phyloP scores from a whole-genome alignment of 768 basidiomycete genomes.

The Russula foetens region DNA sequence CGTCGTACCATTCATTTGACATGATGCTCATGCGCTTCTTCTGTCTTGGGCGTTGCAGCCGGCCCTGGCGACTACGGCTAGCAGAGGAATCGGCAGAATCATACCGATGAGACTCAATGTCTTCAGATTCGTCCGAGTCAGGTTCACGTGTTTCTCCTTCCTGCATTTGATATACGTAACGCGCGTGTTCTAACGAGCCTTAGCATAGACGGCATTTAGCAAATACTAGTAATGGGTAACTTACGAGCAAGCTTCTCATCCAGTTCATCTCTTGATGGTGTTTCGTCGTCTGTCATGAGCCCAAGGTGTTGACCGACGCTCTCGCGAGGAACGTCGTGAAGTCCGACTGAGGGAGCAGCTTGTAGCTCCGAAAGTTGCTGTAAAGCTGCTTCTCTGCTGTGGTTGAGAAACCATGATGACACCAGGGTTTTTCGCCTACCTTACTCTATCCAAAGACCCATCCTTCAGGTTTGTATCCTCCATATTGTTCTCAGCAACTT shows the following conservation, averaged over 20 bases:
- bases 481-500: constrained; percentile 90
- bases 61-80: constrained; percentile 22
- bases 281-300: constrained; percentile 40
- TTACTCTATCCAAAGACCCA: constrained; percentile 69
- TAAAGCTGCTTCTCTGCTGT: constrained; percentile 40
- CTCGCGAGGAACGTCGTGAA: constrained; percentile 77
- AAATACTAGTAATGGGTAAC: constrained; percentile 24
- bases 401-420: constrained; percentile 34
- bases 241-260: constrained; percentile 67
- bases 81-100: constrained; percentile 37
- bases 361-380: constrained; percentile 51
- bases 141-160: constrained; percentile 23
- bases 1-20: constrained; percentile 50
- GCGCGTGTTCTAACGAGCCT: constrained; percentile 45
- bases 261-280: constrained; percentile 43
- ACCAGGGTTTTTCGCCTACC: constrained; percentile 33
- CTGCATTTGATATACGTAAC: constrained; percentile 42
- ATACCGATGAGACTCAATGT: constrained; percentile 21
- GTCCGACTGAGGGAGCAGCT: constrained; percentile 75
- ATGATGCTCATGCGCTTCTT: constrained; percentile 63
- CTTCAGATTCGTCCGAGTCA: constrained; percentile 26
- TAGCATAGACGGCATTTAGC: background rate
- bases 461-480: constrained; percentile 85
- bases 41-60: constrained; percentile 25
- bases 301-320: constrained; percentile 57